These are phyloP conservation scores for Aegilops speltoides DNA, from an alignment of 176 grass and related monocot species.

Conservation along the genomic window DNA sequence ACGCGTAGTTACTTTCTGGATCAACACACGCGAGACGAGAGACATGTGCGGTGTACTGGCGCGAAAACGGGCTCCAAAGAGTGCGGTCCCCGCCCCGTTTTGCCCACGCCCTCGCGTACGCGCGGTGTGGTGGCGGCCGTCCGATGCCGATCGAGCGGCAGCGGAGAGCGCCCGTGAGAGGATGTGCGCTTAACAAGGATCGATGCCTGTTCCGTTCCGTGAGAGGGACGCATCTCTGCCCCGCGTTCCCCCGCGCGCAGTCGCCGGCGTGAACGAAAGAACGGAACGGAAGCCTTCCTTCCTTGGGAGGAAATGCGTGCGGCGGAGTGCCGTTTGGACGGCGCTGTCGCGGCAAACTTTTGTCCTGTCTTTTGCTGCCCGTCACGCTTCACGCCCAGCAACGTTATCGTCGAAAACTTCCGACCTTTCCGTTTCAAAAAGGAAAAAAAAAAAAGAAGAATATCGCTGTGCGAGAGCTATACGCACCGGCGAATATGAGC, in stretches of 20 bases:
- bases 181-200: not conserved
- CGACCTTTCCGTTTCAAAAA: no score
- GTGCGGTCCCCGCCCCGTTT: not conserved
- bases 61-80: not conserved
- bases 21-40: not conserved
- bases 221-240: constrained; percentile 4
- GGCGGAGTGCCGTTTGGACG: not conserved
- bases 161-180: not conserved
- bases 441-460: no score
- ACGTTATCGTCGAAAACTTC: no score
- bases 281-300: no score
- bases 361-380: not conserved
- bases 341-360: constrained; percentile 7
- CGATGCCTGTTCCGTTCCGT: not conserved
- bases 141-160: not conserved
- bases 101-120: not conserved
- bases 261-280: not conserved
- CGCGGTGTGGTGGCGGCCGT: not conserved
- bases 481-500: no score
- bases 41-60: not conserved
- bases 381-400: not conserved
- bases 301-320: not conserved
- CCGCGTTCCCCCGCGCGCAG: not conserved
- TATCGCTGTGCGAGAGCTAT: no score
- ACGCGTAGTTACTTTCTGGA: not conserved